Evolutionary conservation across 768 basidiomycete species (phyloP).

Genomic region (Naganishia onofrii): DNA sequence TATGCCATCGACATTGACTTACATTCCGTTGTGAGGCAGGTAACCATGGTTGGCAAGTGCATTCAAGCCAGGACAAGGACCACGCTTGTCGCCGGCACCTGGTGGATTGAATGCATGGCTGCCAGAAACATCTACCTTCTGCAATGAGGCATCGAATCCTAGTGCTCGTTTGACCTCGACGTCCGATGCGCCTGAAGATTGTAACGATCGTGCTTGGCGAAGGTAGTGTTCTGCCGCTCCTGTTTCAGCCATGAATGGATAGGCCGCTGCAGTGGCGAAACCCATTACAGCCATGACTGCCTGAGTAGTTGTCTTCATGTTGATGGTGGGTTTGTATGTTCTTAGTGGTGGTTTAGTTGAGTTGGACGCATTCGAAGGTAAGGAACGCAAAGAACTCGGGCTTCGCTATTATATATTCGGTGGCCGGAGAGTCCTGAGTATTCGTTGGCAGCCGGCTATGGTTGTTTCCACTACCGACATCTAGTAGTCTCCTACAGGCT

Average conservation of each 20-base stretch:
- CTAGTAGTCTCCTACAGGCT: neutral
- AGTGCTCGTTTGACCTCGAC: slow-evolving; percentile 17
- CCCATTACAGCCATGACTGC: neutral
- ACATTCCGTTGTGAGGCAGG: slow-evolving; percentile 26
- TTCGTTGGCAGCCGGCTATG: neutral
- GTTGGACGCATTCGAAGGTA: too few species aligned
- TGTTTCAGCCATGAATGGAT: slow-evolving; percentile 21
- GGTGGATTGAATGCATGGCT: slow-evolving; percentile 16
- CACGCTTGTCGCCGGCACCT: slow-evolving; percentile 14
- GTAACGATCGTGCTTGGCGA: neutral
- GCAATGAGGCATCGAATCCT: slow-evolving; percentile 14
- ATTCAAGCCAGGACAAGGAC: slow-evolving; percentile 34
- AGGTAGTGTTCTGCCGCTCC: slow-evolving; percentile 22
- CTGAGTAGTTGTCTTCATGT: slow-evolving; percentile 3
- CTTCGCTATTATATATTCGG: too few species aligned
- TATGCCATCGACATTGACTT: neutral
- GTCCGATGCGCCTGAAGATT: slow-evolving; percentile 1
- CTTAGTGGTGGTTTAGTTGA: too few species aligned
- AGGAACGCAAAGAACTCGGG: neutral
- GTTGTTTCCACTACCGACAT: neutral
- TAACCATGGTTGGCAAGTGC: slow-evolving; percentile 35
- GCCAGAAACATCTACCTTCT: slow-evolving; percentile 12
- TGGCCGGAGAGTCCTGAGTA: neutral
- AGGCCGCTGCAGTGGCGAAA: neutral
- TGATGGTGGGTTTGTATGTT: too few species aligned